Percentiles rank a stretch among this genome's conserved stretches.
Conservation (phyloP, 352 stramenopile species). For the Phytophthora megakarya region DNA sequence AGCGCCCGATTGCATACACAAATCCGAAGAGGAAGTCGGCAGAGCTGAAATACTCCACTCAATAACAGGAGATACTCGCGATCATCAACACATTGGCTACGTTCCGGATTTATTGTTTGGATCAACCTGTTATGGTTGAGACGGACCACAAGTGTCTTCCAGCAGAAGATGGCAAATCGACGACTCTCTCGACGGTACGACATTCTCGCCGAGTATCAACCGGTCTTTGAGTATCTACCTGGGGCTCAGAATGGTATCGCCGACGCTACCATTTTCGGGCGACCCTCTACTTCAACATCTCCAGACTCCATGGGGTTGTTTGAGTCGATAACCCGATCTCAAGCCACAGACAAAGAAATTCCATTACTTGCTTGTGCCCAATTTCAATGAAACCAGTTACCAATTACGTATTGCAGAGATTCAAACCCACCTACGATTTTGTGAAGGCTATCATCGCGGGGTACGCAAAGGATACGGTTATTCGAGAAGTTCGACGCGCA, state of each 20-base stretch:
- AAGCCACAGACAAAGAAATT: too few relatives aligned
- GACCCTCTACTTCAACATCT: too few relatives aligned
- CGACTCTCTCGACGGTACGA: constrained; percentile 18
- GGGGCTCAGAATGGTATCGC: too few relatives aligned
- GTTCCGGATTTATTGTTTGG: constrained; percentile 19
- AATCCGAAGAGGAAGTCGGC: constrained; percentile 28
- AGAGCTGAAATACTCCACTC: constrained; percentile 19
- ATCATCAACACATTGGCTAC: constrained; percentile 15
- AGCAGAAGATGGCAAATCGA: constrained; percentile 25
- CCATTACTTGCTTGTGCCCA: too few relatives aligned
- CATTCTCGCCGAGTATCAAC: constrained; percentile 20
- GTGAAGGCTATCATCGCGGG: constrained; percentile 5
- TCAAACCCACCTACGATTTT: too few relatives aligned
- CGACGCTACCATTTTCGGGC: too few relatives aligned
- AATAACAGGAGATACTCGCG: constrained; percentile 19
- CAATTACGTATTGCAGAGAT: too few relatives aligned
- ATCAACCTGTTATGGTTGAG: constrained; percentile 8
- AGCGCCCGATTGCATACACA: constrained; percentile 19
- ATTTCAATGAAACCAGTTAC: too few relatives aligned
- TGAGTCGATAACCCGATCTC: too few relatives aligned
- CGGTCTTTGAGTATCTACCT: too few relatives aligned
- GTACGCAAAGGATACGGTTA: constrained; percentile 13
- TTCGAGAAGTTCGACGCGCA: neutral
- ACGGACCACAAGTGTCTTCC: constrained; percentile 27
- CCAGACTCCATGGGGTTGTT: too few relatives aligned